Evolutionary conservation across 2,329 filamentous ascomycete species (phyloP).

Genomic region (Zymoseptoria pseudotritici): DNA sequence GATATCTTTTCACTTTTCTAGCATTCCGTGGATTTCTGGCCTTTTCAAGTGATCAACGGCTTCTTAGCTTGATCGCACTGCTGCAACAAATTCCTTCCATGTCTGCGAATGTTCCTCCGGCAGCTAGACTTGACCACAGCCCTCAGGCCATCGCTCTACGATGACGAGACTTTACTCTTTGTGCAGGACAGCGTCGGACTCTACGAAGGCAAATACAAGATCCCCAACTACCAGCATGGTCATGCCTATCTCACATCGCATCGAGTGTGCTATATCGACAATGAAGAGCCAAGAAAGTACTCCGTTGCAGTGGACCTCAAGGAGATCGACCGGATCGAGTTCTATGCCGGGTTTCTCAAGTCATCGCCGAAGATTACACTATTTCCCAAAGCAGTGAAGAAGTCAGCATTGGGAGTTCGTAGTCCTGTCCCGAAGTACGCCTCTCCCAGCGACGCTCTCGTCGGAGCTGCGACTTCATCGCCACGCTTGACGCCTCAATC

Average conservation of each 20-base stretch:
- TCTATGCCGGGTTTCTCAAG: slow-evolving; percentile 88
- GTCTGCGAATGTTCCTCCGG: slow-evolving; percentile 82
- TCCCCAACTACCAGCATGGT: slow-evolving; percentile 87
- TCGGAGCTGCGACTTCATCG: slow-evolving; percentile 44
- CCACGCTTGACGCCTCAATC: slow-evolving; percentile 34
- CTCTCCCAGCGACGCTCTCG: slow-evolving; percentile 33
- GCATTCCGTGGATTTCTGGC: not conserved
- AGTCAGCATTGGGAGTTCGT: slow-evolving; percentile 49
- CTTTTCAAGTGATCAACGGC: not conserved
- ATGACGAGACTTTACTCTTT: slow-evolving; percentile 90
- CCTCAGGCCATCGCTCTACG: slow-evolving; percentile 81
- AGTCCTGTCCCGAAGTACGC: slow-evolving; percentile 42
- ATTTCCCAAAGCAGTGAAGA: slow-evolving; percentile 70
- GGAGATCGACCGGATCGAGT: slow-evolving; percentile 83
- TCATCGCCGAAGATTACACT: slow-evolving; percentile 91
- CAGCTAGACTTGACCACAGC: slow-evolving; percentile 93
- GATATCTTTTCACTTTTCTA: not conserved
- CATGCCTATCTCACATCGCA: slow-evolving; percentile 96
- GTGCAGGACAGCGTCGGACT: slow-evolving; percentile 96
- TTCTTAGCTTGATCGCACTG: not conserved
- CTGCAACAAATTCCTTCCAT: slow-evolving; percentile 7
- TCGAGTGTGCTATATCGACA: slow-evolving; percentile 89
- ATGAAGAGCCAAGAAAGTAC: slow-evolving; percentile 72
- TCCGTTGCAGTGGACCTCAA: slow-evolving; percentile 82
- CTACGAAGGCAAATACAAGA: slow-evolving; percentile 96